phyloP scores from a whole-genome alignment of 805 yeast species.

The Wickerhamomyces alni region DNA sequence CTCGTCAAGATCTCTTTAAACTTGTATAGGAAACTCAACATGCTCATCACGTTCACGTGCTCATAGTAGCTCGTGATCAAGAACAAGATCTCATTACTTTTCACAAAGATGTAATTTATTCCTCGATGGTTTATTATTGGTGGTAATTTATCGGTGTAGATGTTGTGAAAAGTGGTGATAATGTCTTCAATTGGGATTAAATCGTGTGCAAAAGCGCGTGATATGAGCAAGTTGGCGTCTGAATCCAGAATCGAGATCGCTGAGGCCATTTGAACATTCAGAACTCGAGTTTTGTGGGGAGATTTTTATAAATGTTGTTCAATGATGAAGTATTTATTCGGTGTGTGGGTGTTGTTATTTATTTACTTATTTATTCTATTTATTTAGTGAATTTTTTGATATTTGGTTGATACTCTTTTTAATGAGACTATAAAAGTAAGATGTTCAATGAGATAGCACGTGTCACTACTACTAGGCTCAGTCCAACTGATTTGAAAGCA shows the following conservation, averaged over 20 bases:
- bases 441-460: slow-evolving; percentile 35
- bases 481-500: slow-evolving; percentile 16
- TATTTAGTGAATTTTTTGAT: too few relatives aligned
- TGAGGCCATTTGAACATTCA: slow-evolving; percentile 46
- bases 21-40: slow-evolving; percentile 48
- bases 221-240: slow-evolving; percentile 60
- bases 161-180: slow-evolving; percentile 51
- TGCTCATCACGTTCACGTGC: slow-evolving; percentile 47
- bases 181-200: slow-evolving; percentile 43
- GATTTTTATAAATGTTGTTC: too few relatives aligned
- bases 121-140: slow-evolving; percentile 47
- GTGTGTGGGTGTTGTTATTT: not conserved
- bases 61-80: slow-evolving; percentile 20
- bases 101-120: slow-evolving; percentile 47
- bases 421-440: too few relatives aligned
- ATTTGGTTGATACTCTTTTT: too few relatives aligned
- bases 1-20: slow-evolving; percentile 37
- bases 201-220: slow-evolving; percentile 69
- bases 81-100: slow-evolving; percentile 39
- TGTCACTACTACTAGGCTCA: slow-evolving; percentile 24
- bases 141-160: slow-evolving; percentile 26
- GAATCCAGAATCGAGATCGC: slow-evolving; percentile 64
- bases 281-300: too few relatives aligned
- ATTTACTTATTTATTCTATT: too few relatives aligned
- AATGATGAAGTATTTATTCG: too few relatives aligned